Evolutionary conservation across 2,329 filamentous ascomycete genomes (phyloP), one percentile per base, ranked within the genome.

Genomic region (Sphaerulina musiva): DNA sequence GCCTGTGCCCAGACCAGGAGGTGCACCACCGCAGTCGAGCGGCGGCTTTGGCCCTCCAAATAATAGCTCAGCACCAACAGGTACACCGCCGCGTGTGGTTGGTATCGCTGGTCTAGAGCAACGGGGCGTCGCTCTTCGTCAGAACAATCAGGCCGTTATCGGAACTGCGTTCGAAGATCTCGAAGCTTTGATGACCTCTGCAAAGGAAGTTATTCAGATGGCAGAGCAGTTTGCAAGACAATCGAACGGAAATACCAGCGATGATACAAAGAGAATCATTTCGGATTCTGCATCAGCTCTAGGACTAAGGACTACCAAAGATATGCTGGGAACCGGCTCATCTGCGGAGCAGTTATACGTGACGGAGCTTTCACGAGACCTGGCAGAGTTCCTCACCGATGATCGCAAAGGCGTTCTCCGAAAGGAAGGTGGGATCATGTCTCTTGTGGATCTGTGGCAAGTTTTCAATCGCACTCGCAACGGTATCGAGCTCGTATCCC

Each of bases 111-210:
- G 91, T 0, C 78, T 98, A 1, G 93, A 98, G 69, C 85, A 89
- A 64, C 83, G 90, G 58, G 88, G 89, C 0, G 73, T 92, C 5
- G 88, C 91, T 63, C 82, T 90, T 66, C 86, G 89, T 54, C 92
- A 89, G 73, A 95, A 95, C 70, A 97, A 96, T 64, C 90, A 96
- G 70, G 74, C 89, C 8, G 85, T 96, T 47, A 95, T 98, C 60
- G 92, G 92, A 26, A 90, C 82, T 60, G 91, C 93, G 0, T 98
- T 98, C 65, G 92, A 96, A 68, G 93, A 98, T 66, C 80, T 98
- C 0, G 92, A 97, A 68, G 91, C 93, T 3, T 78, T 98, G 38
- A 98, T 97, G 92, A 89, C 91, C 2, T 96, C 92, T 3, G 93
- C 93, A 4, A 96, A 97, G 68, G 89, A 98, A 68, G 89, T 98